Conservation (phyloP, 768 basidiomycete species). For the Tubosaeta sp. region DNA sequence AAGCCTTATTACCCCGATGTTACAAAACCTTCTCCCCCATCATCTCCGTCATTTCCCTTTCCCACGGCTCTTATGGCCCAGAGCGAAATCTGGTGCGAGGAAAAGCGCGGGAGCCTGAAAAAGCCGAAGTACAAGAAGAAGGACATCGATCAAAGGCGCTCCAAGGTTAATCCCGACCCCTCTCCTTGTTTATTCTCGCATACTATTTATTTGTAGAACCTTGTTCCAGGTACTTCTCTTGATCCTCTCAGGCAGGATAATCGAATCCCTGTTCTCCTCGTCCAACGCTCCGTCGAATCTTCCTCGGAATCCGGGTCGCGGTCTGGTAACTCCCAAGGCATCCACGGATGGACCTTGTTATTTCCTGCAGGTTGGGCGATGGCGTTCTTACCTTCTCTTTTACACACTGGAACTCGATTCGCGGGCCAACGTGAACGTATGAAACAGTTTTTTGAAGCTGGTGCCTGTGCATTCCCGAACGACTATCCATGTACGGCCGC, state of each 20-base stretch:
- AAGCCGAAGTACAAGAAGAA: slow-evolving; percentile 74
- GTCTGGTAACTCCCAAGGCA: slow-evolving; percentile 33
- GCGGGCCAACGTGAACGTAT: slow-evolving; percentile 81
- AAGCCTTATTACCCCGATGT: slow-evolving; percentile 35
- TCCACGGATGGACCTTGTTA: slow-evolving; percentile 87
- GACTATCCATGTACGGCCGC: slow-evolving; percentile 66
- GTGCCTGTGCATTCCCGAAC: slow-evolving; percentile 69
- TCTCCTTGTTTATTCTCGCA: background rate
- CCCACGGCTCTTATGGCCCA: slow-evolving; percentile 59
- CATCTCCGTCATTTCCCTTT: slow-evolving; percentile 33
- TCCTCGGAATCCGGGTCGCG: slow-evolving; percentile 12
- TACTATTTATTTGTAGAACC: slow-evolving; percentile 44
- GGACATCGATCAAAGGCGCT: slow-evolving; percentile 79
- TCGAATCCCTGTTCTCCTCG: slow-evolving; percentile 76
- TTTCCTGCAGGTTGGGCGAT: slow-evolving; percentile 88
- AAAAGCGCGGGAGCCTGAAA: slow-evolving; percentile 46
- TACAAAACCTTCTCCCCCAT: slow-evolving; percentile 20
- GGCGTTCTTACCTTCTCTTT: slow-evolving; percentile 81
- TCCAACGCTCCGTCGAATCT: slow-evolving; percentile 70
- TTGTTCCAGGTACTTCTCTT: slow-evolving; percentile 74
- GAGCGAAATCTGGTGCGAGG: slow-evolving; percentile 70
- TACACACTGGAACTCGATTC: slow-evolving; percentile 77
- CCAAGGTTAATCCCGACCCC: slow-evolving; percentile 46
- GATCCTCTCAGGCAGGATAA: slow-evolving; percentile 69
- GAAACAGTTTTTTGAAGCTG: slow-evolving; percentile 81